A percentile compares a stretch with the other conserved stretches of the same genome.
Conservation (phyloP, 1,139 yeast genomes). For the Scheffersomyces titani region DNA sequence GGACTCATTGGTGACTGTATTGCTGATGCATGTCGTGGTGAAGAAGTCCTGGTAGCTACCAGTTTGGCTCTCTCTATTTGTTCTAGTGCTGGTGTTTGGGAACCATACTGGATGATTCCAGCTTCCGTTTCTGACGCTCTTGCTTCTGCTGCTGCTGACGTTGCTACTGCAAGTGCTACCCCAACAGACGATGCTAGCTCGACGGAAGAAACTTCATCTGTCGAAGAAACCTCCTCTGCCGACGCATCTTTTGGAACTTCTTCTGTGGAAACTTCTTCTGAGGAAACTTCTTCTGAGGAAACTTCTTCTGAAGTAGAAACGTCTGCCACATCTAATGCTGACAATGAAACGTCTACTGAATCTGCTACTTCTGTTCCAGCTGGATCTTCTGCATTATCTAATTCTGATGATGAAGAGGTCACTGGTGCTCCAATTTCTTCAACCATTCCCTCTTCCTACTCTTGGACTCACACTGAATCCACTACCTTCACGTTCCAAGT, state of each 20-base stretch:
- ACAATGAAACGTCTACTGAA: neutral
- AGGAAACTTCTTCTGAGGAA: conserved; percentile 11
- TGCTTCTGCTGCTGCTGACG: conserved; percentile 4
- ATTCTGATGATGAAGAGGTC: conserved; percentile 4
- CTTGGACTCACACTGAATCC: neutral
- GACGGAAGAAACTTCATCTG: conserved; percentile 1
- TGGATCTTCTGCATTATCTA: conserved; percentile 10
- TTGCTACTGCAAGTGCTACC: conserved; percentile 24
- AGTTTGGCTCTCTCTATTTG: conserved; percentile 43
- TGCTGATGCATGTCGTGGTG: conserved; percentile 33
- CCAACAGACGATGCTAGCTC: conserved; percentile 2
- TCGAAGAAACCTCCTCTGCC: neutral
- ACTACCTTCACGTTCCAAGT: neutral
- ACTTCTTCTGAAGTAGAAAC: conserved; percentile 9
- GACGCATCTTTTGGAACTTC: conserved; percentile 1
- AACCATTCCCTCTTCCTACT: neutral
- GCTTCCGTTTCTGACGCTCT: conserved; percentile 24
- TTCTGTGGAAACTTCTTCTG: conserved; percentile 2
- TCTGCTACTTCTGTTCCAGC: conserved; percentile 4
- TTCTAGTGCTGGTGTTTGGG: conserved; percentile 39
- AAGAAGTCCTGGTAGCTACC: conserved; percentile 38
- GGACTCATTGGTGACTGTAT: conserved; percentile 47
- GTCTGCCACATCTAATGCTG: neutral
- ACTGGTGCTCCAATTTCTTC: neutral
- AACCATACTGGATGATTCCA: conserved; percentile 43